Percentiles rank a stretch among this genome's conserved stretches.
phyloP scores from a whole-genome alignment of 2,329 filamentous ascomycete species.

The Aureobasidium zeae region DNA sequence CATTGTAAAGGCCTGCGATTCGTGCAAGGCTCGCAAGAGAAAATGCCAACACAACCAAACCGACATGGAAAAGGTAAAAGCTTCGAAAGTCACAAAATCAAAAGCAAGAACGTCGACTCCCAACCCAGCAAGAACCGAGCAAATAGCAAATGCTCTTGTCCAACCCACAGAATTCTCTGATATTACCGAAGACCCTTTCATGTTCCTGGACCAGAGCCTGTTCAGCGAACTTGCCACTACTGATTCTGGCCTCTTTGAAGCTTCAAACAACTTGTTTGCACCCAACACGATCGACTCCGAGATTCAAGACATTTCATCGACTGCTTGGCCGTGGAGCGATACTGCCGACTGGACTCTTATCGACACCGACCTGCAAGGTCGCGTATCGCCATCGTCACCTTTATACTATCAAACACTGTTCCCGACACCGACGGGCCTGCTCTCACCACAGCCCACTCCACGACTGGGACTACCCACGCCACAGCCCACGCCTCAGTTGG shows the following conservation, averaged over 20 bases:
- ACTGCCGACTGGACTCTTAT: conserved; percentile 17
- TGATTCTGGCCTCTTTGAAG: conserved; percentile 20
- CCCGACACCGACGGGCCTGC: not conserved
- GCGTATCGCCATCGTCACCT: not conserved
- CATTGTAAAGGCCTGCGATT: conserved; percentile 31
- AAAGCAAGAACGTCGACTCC: not conserved
- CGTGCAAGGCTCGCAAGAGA: conserved; percentile 30
- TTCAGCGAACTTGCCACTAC: conserved; percentile 15
- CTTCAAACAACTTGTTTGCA: conserved; percentile 19
- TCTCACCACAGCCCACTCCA: conserved; percentile 9
- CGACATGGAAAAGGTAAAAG: conserved; percentile 23
- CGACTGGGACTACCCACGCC: conserved; percentile 7
- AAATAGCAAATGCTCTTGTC: not conserved
- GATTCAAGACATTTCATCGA: not conserved
- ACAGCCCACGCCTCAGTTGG: conserved; percentile 4
- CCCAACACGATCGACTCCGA: not conserved
- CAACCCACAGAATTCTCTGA: not conserved
- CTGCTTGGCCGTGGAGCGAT: conserved; percentile 15
- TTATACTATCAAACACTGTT: conserved; percentile 5
- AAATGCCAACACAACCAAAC: conserved; percentile 22
- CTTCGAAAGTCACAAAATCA: conserved; percentile 18
- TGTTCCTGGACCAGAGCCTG: conserved; percentile 10
- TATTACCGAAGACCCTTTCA: conserved; percentile 13
- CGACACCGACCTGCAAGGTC: conserved; percentile 5
- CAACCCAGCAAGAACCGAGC: not conserved